These are phyloP conservation scores for Golovinomyces cichoracearum DNA, from an alignment of 2,329 filamentous ascomycete genomes.

Conservation along the genomic window DNA sequence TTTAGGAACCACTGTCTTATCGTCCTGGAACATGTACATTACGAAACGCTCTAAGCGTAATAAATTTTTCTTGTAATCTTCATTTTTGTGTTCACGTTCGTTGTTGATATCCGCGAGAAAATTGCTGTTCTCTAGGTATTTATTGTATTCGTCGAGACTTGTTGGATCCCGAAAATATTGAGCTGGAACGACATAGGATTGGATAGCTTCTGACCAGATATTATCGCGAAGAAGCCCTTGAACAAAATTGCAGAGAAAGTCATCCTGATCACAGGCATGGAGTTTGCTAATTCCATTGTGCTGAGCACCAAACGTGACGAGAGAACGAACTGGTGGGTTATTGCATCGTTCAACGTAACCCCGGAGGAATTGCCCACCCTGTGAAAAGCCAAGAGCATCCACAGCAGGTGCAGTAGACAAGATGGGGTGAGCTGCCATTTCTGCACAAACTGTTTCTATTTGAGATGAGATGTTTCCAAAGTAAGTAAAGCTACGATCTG, in stretches of 20 bases:
- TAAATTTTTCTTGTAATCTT: conserved; percentile 45
- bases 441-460: conserved; percentile 49
- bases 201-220: conserved; percentile 56
- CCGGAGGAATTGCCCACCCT: conserved; percentile 88
- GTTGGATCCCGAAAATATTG: conserved; percentile 61
- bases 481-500: conserved; percentile 65
- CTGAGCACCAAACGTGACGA: conserved; percentile 46
- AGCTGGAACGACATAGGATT: conserved; percentile 60
- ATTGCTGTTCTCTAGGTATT: conserved; percentile 57
- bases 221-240: conserved; percentile 54
- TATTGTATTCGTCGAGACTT: conserved; percentile 32
- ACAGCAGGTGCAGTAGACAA: conserved; percentile 58
- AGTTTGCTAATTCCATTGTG: conserved; percentile 71
- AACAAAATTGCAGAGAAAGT: conserved; percentile 60
- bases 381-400: conserved; percentile 82
- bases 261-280: conserved; percentile 39
- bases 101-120: conserved; percentile 95
- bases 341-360: conserved; percentile 78
- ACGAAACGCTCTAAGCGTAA: conserved; percentile 47
- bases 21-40: conserved; percentile 73
- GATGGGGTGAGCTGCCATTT: conserved; percentile 49
- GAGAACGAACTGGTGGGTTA: conserved; percentile 25
- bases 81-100: conserved; percentile 51
- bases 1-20: conserved; percentile 67
- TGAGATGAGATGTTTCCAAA: conserved; percentile 71